Conservation (phyloP, 2,329 filamentous ascomycete species). For the Talaromyces albobiverticillius region DNA sequence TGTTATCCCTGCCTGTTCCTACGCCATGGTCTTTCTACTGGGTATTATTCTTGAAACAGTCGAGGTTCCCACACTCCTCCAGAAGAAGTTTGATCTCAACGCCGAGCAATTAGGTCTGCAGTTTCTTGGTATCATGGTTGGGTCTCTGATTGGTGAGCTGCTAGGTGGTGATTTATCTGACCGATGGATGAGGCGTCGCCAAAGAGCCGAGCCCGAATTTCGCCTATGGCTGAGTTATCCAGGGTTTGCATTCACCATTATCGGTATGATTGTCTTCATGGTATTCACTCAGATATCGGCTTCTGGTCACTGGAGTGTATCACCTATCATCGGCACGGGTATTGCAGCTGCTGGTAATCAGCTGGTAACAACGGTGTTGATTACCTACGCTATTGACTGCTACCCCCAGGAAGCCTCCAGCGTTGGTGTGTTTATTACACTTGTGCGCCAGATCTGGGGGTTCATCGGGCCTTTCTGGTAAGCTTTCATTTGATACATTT, state of each 20-base stretch:
- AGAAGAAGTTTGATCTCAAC: conserved; percentile 54
- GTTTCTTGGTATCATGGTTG: conserved; percentile 56
- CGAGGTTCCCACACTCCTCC: conserved; percentile 58
- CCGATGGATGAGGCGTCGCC: conserved; percentile 46
- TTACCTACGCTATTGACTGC: conserved; percentile 61
- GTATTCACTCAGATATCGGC: conserved; percentile 48
- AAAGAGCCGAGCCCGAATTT: conserved; percentile 48
- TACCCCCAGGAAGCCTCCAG: conserved; percentile 52
- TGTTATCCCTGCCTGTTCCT: conserved; percentile 50
- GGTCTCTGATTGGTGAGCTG: conserved; percentile 58
- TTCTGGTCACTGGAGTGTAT: conserved; percentile 51
- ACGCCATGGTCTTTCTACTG: conserved; percentile 57
- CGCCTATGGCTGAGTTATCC: conserved; percentile 58
- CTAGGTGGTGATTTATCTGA: conserved; percentile 55
- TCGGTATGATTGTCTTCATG: conserved; percentile 56
- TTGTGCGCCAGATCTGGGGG: conserved; percentile 55
- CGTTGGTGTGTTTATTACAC: conserved; percentile 60
- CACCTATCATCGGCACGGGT: conserved; percentile 54
- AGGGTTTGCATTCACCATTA: conserved; percentile 50
- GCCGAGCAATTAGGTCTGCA: conserved; percentile 58
- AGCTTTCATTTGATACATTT: too few species aligned
- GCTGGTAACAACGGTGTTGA: conserved; percentile 59
- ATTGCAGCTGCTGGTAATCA: conserved; percentile 57
- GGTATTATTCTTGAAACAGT: conserved; percentile 53
- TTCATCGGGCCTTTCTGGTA: conserved; percentile 45